Percentiles rank a stretch among this genome's conserved stretches.
Evolutionary conservation across 805 yeast genomes (phyloP).

Genomic region (Zygoascus ofunaensis): DNA sequence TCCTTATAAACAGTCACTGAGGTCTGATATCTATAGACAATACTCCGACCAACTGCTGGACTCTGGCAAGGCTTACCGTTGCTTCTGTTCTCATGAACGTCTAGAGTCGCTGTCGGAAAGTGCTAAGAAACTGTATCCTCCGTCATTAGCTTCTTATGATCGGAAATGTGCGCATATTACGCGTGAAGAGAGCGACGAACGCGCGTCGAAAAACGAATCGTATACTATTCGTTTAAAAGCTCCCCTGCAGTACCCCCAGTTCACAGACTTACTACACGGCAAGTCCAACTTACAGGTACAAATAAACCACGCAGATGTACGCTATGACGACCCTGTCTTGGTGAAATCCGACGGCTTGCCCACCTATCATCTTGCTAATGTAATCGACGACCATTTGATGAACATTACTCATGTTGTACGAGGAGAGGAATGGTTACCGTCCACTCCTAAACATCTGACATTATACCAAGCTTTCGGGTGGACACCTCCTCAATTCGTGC

Average conservation of each 20-base stretch:
- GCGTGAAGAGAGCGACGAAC: slow-evolving; percentile 33
- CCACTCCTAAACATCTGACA: slow-evolving; percentile 91
- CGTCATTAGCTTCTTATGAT: slow-evolving; percentile 88
- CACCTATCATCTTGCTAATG: slow-evolving; percentile 94
- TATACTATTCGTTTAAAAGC: slow-evolving; percentile 67
- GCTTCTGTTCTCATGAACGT: slow-evolving; percentile 78
- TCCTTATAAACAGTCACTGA: slow-evolving; percentile 80
- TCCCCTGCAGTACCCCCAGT: slow-evolving; percentile 58
- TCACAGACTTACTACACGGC: slow-evolving; percentile 75
- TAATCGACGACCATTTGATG: slow-evolving; percentile 92
- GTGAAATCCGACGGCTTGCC: slow-evolving; percentile 93
- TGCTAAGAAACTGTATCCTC: slow-evolving; percentile 70
- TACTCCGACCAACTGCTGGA: slow-evolving; percentile 50
- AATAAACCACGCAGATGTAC: slow-evolving; percentile 52
- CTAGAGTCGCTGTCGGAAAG: slow-evolving; percentile 57
- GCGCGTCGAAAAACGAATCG: slow-evolving; percentile 26
- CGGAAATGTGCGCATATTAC: slow-evolving; percentile 55
- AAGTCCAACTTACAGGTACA: slow-evolving; percentile 69
- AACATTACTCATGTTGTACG: slow-evolving; percentile 85
- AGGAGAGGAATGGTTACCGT: slow-evolving; percentile 97
- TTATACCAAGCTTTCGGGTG: slow-evolving; percentile 80
- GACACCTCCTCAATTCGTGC: slow-evolving; percentile 74
- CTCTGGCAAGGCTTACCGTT: slow-evolving; percentile 69
- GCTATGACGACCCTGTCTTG: slow-evolving; percentile 84
- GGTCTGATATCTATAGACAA: slow-evolving; percentile 54